Conservation (phyloP, 2,329 filamentous ascomycete species). For the Fusarium pseudonygamai region DNA sequence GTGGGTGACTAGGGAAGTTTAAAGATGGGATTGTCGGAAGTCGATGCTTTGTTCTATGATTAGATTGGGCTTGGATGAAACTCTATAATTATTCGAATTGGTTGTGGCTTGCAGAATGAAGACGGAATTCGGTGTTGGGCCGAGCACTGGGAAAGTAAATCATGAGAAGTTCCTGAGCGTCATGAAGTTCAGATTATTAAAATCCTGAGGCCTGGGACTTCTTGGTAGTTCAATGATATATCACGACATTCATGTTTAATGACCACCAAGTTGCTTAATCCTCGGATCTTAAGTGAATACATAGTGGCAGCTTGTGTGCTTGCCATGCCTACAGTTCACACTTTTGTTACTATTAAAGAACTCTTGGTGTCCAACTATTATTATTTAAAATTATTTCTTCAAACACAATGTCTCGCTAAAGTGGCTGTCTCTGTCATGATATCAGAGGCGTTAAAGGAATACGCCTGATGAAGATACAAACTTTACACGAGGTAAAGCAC, state of each 20-base stretch:
- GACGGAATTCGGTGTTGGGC: background rate
- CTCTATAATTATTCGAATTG: background rate
- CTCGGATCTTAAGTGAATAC: background rate
- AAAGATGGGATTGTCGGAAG: slow-evolving; percentile 15
- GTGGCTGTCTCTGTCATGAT: background rate
- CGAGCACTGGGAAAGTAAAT: background rate
- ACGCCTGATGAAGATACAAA: background rate
- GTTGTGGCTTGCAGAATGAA: background rate
- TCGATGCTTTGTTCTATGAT: slow-evolving; percentile 22
- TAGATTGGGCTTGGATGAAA: background rate
- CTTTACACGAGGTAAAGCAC: background rate
- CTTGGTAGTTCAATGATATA: background rate
- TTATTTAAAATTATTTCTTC: background rate
- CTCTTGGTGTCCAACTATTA: background rate
- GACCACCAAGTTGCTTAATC: background rate
- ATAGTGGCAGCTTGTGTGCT: background rate
- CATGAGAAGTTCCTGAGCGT: background rate
- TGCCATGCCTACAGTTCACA: background rate
- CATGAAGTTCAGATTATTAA: background rate
- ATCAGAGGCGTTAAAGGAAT: background rate
- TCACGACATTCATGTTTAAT: background rate
- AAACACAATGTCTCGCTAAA: background rate
- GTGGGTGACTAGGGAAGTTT: slow-evolving; percentile 25
- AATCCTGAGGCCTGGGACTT: background rate
- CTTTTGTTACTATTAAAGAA: background rate